phyloP scores from a whole-genome alignment of 1,284 basidiomycete genomes.

The Fistulinella cinereoalba region DNA sequence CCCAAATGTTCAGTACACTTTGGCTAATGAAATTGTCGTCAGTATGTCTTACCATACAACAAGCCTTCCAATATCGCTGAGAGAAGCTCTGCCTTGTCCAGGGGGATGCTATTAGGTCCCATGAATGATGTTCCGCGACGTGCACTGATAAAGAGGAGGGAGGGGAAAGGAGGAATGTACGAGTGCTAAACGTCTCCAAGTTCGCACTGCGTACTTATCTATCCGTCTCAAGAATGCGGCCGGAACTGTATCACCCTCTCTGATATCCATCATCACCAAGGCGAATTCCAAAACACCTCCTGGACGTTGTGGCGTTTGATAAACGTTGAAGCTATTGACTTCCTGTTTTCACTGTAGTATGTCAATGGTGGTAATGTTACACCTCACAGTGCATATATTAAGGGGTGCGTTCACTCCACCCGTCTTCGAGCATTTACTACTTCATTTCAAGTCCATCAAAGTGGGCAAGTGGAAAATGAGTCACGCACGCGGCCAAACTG shows the following conservation, averaged over 20 bases:
- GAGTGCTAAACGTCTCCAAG: too few relatives aligned
- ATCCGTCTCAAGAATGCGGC: too few relatives aligned
- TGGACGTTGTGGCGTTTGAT: not conserved
- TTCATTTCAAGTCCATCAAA: too few relatives aligned
- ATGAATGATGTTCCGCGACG: not conserved
- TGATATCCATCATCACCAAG: not conserved
- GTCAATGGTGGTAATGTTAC: too few relatives aligned
- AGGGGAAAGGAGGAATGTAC: not conserved
- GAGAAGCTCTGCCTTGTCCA: conserved; percentile 11
- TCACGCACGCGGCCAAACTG: too few relatives aligned
- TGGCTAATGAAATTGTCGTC: not conserved
- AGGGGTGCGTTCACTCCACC: too few relatives aligned
- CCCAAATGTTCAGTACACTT: not conserved
- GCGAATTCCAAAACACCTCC: not conserved
- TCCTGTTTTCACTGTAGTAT: too few relatives aligned
- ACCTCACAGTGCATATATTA: too few relatives aligned
- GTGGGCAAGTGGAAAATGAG: too few relatives aligned
- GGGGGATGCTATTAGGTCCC: not conserved
- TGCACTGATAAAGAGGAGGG: not conserved
- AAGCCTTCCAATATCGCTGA: conserved; percentile 3
- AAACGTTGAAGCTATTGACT: too few relatives aligned
- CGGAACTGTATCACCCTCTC: not conserved
- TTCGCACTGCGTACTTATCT: not conserved
- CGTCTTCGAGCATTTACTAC: too few relatives aligned
- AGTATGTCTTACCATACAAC: not conserved